These are phyloP conservation scores for Trichoderma afroharzianum DNA, from an alignment of 2,329 filamentous ascomycete species.

Conservation along the genomic window DNA sequence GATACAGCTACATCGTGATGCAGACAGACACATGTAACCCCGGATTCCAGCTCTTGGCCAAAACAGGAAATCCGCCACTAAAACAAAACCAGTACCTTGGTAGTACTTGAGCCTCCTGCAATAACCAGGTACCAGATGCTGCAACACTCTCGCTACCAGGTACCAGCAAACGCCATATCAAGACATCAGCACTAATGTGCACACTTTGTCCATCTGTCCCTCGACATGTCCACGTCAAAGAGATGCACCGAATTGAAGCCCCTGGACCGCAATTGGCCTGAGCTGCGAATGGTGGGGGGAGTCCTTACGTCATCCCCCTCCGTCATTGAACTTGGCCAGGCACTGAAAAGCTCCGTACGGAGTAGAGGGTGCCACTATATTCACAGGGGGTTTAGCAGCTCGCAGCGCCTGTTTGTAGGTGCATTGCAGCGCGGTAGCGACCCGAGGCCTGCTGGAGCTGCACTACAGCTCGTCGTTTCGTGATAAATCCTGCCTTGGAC, in stretches of 20 bases:
- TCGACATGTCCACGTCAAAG: background rate
- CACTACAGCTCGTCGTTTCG: background rate
- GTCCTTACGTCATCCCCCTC: constrained; percentile 11
- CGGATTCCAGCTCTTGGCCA: background rate
- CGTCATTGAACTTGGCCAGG: background rate
- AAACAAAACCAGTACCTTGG: background rate
- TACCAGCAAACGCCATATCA: background rate
- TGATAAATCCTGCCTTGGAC: background rate
- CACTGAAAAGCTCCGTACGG: background rate
- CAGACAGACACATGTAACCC: background rate
- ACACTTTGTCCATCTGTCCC: background rate
- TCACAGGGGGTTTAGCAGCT: background rate
- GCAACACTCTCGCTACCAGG: background rate
- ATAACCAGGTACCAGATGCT: background rate
- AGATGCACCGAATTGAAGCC: background rate
- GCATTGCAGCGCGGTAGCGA: background rate
- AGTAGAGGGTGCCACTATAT: background rate
- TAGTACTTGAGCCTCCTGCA: background rate
- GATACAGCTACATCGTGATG: background rate
- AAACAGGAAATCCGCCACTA: background rate
- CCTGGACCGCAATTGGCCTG: background rate
- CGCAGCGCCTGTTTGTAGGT: background rate
- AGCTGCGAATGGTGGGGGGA: background rate
- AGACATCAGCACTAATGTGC: background rate
- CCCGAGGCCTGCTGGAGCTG: background rate